These are phyloP conservation scores for Fusarium sulawesiense DNA, from an alignment of 2,329 filamentous ascomycete genomes.

Conservation along the genomic window DNA sequence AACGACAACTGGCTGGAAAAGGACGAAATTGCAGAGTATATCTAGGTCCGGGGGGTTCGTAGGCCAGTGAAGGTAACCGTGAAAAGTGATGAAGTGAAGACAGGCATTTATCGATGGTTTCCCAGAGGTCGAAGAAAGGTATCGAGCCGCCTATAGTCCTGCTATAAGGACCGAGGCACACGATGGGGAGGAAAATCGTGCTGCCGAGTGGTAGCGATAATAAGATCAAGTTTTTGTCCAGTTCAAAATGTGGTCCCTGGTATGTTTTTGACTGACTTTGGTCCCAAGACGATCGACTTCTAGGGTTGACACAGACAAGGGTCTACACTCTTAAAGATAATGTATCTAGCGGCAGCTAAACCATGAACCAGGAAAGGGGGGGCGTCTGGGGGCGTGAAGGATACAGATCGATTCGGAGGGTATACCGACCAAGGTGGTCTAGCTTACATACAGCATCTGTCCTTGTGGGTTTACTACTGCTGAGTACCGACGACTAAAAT, in stretches of 20 bases:
- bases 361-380: conserved; percentile 41
- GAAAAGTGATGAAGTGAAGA: conserved; percentile 5
- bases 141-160: background rate
- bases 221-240: conserved; percentile 14
- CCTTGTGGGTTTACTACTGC: conserved; percentile 38
- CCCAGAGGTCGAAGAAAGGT: background rate
- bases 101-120: conserved; percentile 18
- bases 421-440: conserved; percentile 33
- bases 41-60: conserved; percentile 7
- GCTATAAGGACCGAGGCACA: background rate
- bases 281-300: conserved; percentile 42
- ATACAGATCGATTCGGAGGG: conserved; percentile 36
- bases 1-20: conserved; percentile 2
- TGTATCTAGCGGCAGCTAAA: conserved; percentile 44
- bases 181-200: conserved; percentile 3
- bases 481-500: conserved; percentile 44
- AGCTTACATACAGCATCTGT: conserved; percentile 23
- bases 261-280: conserved; percentile 43
- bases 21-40: conserved; percentile 13
- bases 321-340: conserved; percentile 41
- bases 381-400: conserved; percentile 35
- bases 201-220: conserved; percentile 10
- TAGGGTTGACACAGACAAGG: conserved; percentile 40
- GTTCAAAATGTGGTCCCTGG: conserved; percentile 36
- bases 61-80: conserved; percentile 8